Percentiles rank a stretch among this genome's conserved stretches.
phyloP scores from a whole-genome alignment of 1,139 yeast species.

The Scheffersomyces illinoinensis region DNA sequence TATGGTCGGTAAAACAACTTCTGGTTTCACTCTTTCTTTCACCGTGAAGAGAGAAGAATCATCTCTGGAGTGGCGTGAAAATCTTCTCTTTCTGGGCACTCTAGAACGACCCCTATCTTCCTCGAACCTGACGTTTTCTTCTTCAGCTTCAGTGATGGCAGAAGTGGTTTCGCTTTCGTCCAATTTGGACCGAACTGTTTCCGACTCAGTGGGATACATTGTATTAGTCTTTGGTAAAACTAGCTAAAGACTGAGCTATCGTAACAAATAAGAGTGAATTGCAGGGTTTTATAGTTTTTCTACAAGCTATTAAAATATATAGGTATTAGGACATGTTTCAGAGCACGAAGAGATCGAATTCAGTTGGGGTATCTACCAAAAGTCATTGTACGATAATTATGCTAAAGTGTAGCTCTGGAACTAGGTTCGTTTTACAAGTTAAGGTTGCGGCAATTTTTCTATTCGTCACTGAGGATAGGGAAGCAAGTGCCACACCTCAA shows the following conservation, averaged over 20 bases:
- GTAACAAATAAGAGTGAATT: not conserved
- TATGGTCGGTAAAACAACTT: constrained; percentile 32
- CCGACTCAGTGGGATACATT: not conserved
- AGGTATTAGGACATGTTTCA: not conserved
- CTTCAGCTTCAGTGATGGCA: constrained; percentile 3
- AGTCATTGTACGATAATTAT: not conserved
- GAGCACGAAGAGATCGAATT: not conserved
- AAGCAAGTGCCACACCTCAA: not conserved
- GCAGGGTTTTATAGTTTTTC: not conserved
- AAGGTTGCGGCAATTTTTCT: not conserved
- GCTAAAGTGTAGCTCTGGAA: not conserved
- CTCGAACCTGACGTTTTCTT: constrained; percentile 8
- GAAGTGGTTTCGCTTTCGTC: not conserved
- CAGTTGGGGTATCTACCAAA: not conserved
- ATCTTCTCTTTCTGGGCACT: constrained; percentile 4
- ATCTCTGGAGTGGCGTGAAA: constrained; percentile 9
- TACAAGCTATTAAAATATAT: not conserved
- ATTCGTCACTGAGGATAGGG: not conserved
- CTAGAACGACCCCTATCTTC: constrained; percentile 5
- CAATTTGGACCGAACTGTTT: not conserved
- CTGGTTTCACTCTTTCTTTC: constrained; percentile 25
- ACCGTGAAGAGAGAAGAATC: constrained; percentile 7
- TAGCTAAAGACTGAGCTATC: not conserved
- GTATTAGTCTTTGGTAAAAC: not conserved
- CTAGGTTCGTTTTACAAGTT: not conserved